These are phyloP conservation scores for Pelargonium citronellum DNA, from an alignment of 441 rosid genomes.

Conservation along the genomic window DNA sequence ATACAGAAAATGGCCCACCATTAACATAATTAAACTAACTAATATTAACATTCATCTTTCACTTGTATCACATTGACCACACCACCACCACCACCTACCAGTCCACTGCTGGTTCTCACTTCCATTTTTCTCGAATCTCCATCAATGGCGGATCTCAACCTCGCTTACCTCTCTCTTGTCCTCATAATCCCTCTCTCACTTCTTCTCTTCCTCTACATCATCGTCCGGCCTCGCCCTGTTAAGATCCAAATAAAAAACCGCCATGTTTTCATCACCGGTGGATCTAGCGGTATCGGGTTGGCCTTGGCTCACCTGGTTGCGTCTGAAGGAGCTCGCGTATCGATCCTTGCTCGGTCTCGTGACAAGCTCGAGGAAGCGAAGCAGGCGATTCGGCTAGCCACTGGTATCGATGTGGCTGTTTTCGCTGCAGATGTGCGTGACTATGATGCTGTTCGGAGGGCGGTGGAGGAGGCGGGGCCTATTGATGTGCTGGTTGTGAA, in stretches of 20 bases:
- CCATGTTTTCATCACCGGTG: slow-evolving; percentile 88
- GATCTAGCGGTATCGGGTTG: slow-evolving; percentile 67
- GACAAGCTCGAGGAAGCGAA: slow-evolving; percentile 7
- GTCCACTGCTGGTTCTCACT: too few relatives aligned
- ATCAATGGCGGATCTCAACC: slow-evolving; percentile 4
- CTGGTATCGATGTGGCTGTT: slow-evolving; percentile 60
- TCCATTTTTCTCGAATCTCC: too few relatives aligned
- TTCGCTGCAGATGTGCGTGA: slow-evolving; percentile 79
- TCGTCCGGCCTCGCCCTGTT: slow-evolving; percentile 60
- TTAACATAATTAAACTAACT: too few relatives aligned
- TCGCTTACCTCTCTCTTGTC: slow-evolving; percentile 28
- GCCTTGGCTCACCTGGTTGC: background rate
- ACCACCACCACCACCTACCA: too few relatives aligned
- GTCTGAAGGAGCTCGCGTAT: background rate
- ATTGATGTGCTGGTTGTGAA: slow-evolving; percentile 76
- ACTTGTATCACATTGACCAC: too few relatives aligned
- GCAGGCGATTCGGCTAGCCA: slow-evolving; percentile 24
- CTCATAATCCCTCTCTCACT: slow-evolving; percentile 38
- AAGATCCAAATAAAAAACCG: slow-evolving; percentile 61
- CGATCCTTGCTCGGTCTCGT: background rate
- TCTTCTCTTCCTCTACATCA: slow-evolving; percentile 36
- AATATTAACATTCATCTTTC: too few relatives aligned
- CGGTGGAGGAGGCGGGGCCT: slow-evolving; percentile 54
- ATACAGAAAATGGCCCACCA: too few relatives aligned
- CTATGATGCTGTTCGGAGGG: slow-evolving; percentile 50